These are phyloP conservation scores for Cucurbita pepo DNA, from an alignment of 306 rosid species.

Conservation along the genomic window DNA sequence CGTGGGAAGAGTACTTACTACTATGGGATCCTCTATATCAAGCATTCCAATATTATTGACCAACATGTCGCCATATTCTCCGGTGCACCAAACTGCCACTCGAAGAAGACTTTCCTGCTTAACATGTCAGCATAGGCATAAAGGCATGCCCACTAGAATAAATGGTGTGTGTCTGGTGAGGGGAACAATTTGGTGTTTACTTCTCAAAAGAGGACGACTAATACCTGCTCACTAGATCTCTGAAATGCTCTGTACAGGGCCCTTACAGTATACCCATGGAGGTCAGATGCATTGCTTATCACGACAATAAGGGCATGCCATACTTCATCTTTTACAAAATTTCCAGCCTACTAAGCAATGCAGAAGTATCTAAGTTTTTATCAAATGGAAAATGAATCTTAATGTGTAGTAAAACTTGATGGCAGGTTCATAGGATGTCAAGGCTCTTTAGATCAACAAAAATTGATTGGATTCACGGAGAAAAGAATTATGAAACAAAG, in stretches of 20 bases:
- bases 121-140: slow-evolving; percentile 9
- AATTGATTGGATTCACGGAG: background rate
- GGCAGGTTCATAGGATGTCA: background rate
- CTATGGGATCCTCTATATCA: slow-evolving; percentile 72
- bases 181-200: slow-evolving; percentile 9
- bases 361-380: slow-evolving; percentile 38
- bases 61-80: slow-evolving; percentile 89
- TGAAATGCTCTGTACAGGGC: slow-evolving; percentile 79
- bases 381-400: background rate
- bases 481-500: background rate
- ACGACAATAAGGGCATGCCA: slow-evolving; percentile 84
- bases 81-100: slow-evolving; percentile 97
- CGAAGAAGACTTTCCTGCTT: slow-evolving; percentile 89
- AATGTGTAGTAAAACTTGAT: background rate
- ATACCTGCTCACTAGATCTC: slow-evolving; percentile 71
- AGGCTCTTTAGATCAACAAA: background rate
- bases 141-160: background rate
- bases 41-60: slow-evolving; percentile 76
- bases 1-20: slow-evolving; percentile 39
- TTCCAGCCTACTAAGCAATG: slow-evolving; percentile 98
- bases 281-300: slow-evolving; percentile 86
- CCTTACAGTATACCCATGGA: slow-evolving; percentile 88
- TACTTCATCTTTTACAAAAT: slow-evolving; percentile 88
- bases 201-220: slow-evolving; percentile 6
- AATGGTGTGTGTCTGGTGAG: background rate